These are phyloP conservation scores for Silene latifolia DNA, from an alignment of 148 eudicot genomes.

Conservation along the genomic window DNA sequence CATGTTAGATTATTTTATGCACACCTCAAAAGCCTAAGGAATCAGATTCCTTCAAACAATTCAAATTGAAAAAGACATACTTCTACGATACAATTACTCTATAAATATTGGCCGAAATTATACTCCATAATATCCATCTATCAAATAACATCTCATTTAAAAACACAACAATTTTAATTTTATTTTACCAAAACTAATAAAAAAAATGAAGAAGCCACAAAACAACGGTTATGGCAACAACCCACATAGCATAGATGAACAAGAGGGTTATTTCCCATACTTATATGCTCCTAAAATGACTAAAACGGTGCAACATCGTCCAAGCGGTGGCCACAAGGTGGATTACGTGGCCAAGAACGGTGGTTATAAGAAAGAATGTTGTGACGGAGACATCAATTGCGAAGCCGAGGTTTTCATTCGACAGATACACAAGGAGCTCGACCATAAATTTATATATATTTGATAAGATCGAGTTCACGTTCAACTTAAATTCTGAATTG, in stretches of 20 bases:
- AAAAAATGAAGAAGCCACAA: slow-evolving; percentile 16
- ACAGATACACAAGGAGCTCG: slow-evolving; percentile 18
- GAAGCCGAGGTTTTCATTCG: too few species aligned
- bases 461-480: neutral
- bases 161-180: neutral
- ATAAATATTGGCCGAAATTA: neutral
- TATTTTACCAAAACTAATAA: neutral
- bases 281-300: slow-evolving; percentile 12
- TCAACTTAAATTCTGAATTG: too few species aligned
- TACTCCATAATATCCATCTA: neutral
- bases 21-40: neutral
- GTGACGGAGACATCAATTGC: slow-evolving; percentile 24
- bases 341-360: neutral
- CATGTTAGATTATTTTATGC: neutral
- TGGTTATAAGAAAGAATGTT: slow-evolving; percentile 2
- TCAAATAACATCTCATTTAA: neutral
- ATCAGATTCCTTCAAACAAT: slow-evolving; percentile 12
- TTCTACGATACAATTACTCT: neutral
- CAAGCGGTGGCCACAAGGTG: slow-evolving; percentile 2
- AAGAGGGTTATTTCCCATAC: slow-evolving; percentile 24
- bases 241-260: slow-evolving; percentile 21
- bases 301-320: neutral
- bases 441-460: slow-evolving; percentile 8
- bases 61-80: neutral
- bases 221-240: slow-evolving; percentile 1